Conservation (phyloP, 352 stramenopile genomes). For the Phytopythium kandeliae region DNA sequence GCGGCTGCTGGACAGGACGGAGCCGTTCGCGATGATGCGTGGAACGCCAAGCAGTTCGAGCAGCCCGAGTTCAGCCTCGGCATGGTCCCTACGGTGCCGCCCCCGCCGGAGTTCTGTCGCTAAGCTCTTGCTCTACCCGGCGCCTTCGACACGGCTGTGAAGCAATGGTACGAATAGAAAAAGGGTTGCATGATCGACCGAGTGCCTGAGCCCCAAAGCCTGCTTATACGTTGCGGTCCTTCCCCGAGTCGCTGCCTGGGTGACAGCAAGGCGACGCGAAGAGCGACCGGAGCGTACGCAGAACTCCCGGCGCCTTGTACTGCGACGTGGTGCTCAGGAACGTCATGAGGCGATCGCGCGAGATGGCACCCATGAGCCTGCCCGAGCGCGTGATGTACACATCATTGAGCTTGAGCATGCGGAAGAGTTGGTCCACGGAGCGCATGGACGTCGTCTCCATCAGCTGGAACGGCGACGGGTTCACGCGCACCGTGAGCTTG, state of each 20-base stretch:
- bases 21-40: slow-evolving; percentile 45
- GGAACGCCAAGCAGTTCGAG: slow-evolving; percentile 58
- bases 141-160: neutral
- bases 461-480: slow-evolving; percentile 75
- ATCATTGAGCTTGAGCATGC: slow-evolving; percentile 88
- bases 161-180: neutral
- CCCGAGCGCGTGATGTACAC: slow-evolving; percentile 82
- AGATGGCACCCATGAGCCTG: slow-evolving; percentile 73
- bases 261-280: neutral
- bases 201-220: no score
- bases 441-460: slow-evolving; percentile 85
- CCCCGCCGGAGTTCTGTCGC: slow-evolving; percentile 47
- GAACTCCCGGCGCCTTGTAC: slow-evolving; percentile 48
- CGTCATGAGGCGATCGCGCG: slow-evolving; percentile 69
- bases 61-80: slow-evolving; percentile 43
- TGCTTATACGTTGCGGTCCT: neutral
- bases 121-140: neutral
- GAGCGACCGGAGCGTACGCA: slow-evolving; percentile 29
- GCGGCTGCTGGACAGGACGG: slow-evolving; percentile 10
- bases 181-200: no score
- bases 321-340: slow-evolving; percentile 68
- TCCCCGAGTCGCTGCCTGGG: neutral
- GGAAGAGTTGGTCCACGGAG: slow-evolving; percentile 80
- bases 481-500: slow-evolving; percentile 69
- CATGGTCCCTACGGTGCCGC: slow-evolving; percentile 56